These are phyloP conservation scores for Oryza nivara DNA, from an alignment of 176 grass and related monocot genomes.

Conservation along the genomic window DNA sequence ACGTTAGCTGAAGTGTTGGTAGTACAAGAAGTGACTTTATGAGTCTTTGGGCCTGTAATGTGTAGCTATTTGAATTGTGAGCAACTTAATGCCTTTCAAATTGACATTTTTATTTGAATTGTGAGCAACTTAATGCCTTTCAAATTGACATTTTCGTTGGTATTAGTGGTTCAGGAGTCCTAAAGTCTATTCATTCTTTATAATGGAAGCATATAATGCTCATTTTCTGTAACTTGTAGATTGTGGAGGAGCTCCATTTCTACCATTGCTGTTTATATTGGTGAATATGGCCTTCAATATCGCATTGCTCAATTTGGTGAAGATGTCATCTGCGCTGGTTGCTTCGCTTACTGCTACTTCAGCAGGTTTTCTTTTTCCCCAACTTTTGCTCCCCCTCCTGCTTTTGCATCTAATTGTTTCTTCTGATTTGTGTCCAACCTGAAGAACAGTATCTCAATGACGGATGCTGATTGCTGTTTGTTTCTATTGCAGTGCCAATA, in stretches of 20 bases:
- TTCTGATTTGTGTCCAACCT: not conserved
- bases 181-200: not conserved
- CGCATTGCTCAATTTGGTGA: conserved; percentile 89
- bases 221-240: conserved; percentile 44
- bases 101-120: not conserved
- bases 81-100: not conserved
- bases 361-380: conserved; percentile 56
- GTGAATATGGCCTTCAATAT: conserved; percentile 94
- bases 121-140: not conserved
- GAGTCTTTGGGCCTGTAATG: not conserved
- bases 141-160: not conserved
- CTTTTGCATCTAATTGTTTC: not conserved
- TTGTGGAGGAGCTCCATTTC: conserved; percentile 86
- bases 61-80: not conserved
- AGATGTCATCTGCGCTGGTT: conserved; percentile 91
- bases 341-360: conserved; percentile 81
- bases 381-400: not conserved
- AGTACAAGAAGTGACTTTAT: conserved; percentile 1
- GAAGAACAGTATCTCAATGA: not conserved
- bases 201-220: not conserved
- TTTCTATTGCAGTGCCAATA: conserved; percentile 68
- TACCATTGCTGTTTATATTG: conserved; percentile 77
- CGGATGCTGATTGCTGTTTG: not conserved
- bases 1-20: too few relatives aligned
- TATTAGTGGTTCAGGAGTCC: not conserved